Evolutionary conservation across 192 early-diverging fungal species (phyloP).

Genomic region (Phlyctochytrium planicorne): DNA sequence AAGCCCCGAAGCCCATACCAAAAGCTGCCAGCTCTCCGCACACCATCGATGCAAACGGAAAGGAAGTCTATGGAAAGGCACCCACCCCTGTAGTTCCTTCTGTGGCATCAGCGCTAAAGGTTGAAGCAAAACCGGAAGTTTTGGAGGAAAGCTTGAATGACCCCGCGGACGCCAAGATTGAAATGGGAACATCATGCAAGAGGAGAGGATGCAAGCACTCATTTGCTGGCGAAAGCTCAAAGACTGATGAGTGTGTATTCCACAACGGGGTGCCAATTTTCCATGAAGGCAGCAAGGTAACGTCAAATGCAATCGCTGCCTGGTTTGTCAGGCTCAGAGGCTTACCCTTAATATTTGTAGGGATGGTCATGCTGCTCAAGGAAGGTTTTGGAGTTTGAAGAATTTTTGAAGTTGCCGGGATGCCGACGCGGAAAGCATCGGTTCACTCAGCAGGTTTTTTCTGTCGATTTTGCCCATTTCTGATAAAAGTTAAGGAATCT

Average conservation of each 20-base stretch:
- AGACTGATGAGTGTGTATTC: constrained; percentile 69
- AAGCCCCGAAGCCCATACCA: constrained; percentile 30
- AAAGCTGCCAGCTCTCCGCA: constrained; percentile 16
- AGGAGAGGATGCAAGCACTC: constrained; percentile 72
- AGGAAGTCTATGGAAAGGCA: constrained; percentile 39
- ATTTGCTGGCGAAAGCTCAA: constrained; percentile 60
- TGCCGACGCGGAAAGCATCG: constrained; percentile 88
- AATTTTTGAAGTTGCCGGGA: constrained; percentile 93
- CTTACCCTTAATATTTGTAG: constrained; percentile 3
- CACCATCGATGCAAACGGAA: constrained; percentile 5
- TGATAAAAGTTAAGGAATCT: not conserved
- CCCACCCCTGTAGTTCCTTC: constrained; percentile 25
- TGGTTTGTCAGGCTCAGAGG: not conserved
- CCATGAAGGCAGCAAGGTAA: constrained; percentile 92
- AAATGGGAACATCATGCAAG: constrained; percentile 77
- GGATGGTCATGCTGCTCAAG: constrained; percentile 96
- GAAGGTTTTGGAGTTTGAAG: constrained; percentile 96
- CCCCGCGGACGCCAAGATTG: constrained; percentile 67
- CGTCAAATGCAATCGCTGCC: too few species aligned
- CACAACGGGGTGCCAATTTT: constrained; percentile 91
- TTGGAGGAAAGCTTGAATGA: constrained; percentile 64
- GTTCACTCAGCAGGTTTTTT: constrained; percentile 71
- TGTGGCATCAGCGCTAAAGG: constrained; percentile 28
- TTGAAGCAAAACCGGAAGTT: constrained; percentile 17
- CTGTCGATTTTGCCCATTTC: constrained; percentile 4